A percentile compares a stretch with the other conserved stretches of the same genome.
Conservation (phyloP, 176 grass and related monocot genomes). For the Luzula sylvatica region DNA sequence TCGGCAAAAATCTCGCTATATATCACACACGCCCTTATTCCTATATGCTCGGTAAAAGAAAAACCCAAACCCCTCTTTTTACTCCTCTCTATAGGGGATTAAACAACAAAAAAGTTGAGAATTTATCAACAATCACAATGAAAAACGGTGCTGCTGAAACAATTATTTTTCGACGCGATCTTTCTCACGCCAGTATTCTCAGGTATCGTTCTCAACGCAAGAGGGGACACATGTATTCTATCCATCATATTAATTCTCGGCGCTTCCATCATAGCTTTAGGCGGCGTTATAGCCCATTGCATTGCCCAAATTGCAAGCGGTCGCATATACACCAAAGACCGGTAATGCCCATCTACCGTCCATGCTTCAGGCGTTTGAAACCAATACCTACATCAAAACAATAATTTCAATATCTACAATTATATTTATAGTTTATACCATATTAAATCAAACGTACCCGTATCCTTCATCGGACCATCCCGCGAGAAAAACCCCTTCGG, state of each 20-base stretch:
- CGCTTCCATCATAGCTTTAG: conserved; percentile 45
- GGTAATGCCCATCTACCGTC: conserved; percentile 75
- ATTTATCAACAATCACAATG: conserved; percentile 43
- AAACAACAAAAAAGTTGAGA: neutral
- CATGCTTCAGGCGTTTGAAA: conserved; percentile 95
- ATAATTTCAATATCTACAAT: neutral
- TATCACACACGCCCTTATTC: conserved; percentile 1
- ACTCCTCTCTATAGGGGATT: neutral
- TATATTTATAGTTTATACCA: neutral
- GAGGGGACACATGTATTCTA: conserved; percentile 34
- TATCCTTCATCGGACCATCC: conserved; percentile 92
- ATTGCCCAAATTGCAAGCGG: conserved; percentile 91
- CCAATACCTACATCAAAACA: conserved; percentile 54
- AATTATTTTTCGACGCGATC: conserved; percentile 39
- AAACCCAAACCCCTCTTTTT: neutral
- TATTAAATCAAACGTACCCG: conserved; percentile 48
- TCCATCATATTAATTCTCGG: conserved; percentile 85
- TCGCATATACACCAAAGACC: conserved; percentile 88
- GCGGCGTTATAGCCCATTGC: conserved; percentile 59
- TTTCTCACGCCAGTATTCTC: conserved; percentile 42
- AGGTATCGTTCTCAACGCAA: conserved; percentile 35
- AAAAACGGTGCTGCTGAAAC: conserved; percentile 36
- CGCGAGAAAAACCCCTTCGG: conserved; percentile 71
- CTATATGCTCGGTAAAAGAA: neutral
- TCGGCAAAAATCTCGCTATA: conserved; percentile 1